These are phyloP conservation scores for Neurospora sp. DNA, from an alignment of 495 filamentous ascomycete genomes.

Conservation along the genomic window DNA sequence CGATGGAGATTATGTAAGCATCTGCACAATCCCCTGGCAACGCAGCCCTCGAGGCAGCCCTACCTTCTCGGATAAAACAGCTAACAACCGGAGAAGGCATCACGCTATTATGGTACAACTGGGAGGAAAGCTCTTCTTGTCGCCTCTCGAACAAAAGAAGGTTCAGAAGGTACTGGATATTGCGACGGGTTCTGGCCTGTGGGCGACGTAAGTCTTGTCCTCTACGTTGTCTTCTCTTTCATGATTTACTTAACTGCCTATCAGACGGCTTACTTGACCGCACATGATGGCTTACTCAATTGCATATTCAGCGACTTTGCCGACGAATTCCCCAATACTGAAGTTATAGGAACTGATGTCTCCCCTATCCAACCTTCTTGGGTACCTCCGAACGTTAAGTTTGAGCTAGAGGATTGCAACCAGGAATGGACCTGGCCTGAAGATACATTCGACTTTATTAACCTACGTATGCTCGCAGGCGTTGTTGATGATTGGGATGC, in stretches of 20 bases:
- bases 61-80: background rate
- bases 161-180: conserved; percentile 47
- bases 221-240: background rate
- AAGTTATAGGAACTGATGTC: conserved; percentile 54
- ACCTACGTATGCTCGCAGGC: conserved; percentile 45
- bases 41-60: no score
- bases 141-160: conserved; percentile 31
- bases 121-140: conserved; percentile 34
- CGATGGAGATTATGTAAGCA: conserved; percentile 18
- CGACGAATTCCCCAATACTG: conserved; percentile 40
- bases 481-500: conserved; percentile 45
- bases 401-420: conserved; percentile 47
- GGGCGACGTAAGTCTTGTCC: conserved; percentile 30
- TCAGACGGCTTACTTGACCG: background rate
- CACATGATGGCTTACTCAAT: no score
- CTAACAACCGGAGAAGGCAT: background rate
- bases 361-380: conserved; percentile 42
- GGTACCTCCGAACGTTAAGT: conserved; percentile 39
- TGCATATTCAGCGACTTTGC: conserved; percentile 11
- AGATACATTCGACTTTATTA: conserved; percentile 52
- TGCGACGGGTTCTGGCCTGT: conserved; percentile 53
- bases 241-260: no score
- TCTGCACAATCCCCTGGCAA: background rate
- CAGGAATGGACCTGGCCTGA: conserved; percentile 38
- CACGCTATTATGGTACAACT: background rate